These are phyloP conservation scores for Davidsoniella australis DNA, from an alignment of 2,329 filamentous ascomycete genomes.

Conservation along the genomic window DNA sequence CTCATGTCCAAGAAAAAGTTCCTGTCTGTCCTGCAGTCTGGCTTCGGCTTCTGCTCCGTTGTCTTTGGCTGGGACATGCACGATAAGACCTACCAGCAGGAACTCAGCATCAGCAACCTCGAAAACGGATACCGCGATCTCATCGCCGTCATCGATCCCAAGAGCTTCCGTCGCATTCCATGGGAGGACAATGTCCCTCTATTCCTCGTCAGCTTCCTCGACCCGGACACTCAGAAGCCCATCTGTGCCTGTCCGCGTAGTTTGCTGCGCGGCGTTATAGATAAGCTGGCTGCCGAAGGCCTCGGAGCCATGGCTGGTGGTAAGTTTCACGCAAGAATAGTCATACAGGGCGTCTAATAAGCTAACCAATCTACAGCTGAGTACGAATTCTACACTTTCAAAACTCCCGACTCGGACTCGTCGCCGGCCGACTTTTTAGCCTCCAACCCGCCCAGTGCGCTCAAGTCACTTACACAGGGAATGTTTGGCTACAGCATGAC, in stretches of 20 bases:
- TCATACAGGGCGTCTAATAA: background rate
- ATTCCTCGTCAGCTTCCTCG: constrained; percentile 68
- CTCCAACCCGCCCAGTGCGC: constrained; percentile 52
- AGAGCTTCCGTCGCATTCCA: constrained; percentile 64
- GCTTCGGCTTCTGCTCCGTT: constrained; percentile 88
- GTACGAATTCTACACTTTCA: constrained; percentile 91
- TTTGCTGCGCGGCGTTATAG: constrained; percentile 49
- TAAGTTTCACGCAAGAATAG: constrained; percentile 25
- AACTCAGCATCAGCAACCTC: constrained; percentile 75
- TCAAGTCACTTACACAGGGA: constrained; percentile 71
- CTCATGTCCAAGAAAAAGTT: constrained; percentile 89
- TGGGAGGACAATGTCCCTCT: constrained; percentile 82
- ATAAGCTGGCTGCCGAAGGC: constrained; percentile 50
- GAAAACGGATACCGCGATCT: constrained; percentile 81
- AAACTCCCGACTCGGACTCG: constrained; percentile 43
- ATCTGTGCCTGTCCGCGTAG: constrained; percentile 67
- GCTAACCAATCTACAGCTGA: constrained; percentile 42
- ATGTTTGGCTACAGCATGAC: constrained; percentile 95
- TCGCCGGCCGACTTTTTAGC: constrained; percentile 59
- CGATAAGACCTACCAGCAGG: constrained; percentile 72
- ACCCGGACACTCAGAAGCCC: constrained; percentile 57
- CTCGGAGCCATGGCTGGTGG: constrained; percentile 79
- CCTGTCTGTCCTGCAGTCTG: constrained; percentile 58
- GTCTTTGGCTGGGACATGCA: constrained; percentile 98
- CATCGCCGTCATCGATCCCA: constrained; percentile 64